phyloP scores from a whole-genome alignment of 75 land plant species.

The Isoetes taiwanensis region DNA sequence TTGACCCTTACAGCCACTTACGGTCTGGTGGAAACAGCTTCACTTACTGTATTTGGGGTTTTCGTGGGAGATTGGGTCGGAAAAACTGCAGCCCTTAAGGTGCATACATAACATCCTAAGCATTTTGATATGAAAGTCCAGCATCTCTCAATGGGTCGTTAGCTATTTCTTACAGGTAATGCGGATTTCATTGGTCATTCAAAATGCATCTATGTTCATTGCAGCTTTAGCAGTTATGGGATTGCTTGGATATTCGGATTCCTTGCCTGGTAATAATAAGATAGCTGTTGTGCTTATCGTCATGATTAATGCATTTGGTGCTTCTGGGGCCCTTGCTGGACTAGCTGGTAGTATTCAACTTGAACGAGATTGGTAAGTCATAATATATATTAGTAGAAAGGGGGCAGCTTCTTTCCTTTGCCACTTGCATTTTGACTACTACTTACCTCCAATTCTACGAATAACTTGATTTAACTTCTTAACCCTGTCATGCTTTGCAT shows the following conservation, averaged over 20 bases:
- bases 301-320: slow-evolving; percentile 58
- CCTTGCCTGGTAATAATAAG: slow-evolving; percentile 17
- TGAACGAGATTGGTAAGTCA: slow-evolving; percentile 93
- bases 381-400: too few species aligned
- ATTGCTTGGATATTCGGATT: slow-evolving; percentile 26
- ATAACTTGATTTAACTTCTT: background rate
- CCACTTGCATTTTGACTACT: too few species aligned
- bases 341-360: slow-evolving; percentile 70
- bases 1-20: slow-evolving; percentile 64
- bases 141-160: background rate
- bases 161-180: slow-evolving; percentile 39
- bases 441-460: too few species aligned
- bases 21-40: slow-evolving; percentile 77
- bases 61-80: slow-evolving; percentile 57
- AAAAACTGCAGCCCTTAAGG: slow-evolving; percentile 40
- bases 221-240: slow-evolving; percentile 49
- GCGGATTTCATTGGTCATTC: slow-evolving; percentile 42
- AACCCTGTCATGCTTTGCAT: background rate
- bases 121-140: background rate
- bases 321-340: slow-evolving; percentile 62
- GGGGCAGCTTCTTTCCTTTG: too few species aligned
- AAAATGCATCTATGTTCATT: slow-evolving; percentile 52
- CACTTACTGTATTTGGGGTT: slow-evolving; percentile 63
- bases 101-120: too few species aligned
- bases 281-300: slow-evolving; percentile 38